These are phyloP conservation scores for Daldinia childiae DNA, from an alignment of 495 filamentous ascomycete species.

Conservation along the genomic window DNA sequence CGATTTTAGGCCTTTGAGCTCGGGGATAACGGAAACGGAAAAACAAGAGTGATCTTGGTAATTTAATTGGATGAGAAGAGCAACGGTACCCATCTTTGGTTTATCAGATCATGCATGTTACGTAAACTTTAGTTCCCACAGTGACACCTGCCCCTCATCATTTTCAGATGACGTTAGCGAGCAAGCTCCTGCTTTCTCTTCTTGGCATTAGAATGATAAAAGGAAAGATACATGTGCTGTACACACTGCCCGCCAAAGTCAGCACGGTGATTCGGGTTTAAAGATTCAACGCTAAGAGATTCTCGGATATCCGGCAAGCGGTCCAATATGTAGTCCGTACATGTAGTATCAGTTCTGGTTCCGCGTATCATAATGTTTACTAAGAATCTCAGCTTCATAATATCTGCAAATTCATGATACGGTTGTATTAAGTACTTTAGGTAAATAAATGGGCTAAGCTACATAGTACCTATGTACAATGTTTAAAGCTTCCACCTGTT, in stretches of 20 bases:
- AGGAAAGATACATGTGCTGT: no score
- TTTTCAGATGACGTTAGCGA: constrained; percentile 3
- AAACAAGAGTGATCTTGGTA: constrained; percentile 13
- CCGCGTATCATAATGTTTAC: constrained; percentile 1
- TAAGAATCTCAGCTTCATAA: background rate
- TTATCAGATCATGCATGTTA: constrained; percentile 13
- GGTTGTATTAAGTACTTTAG: background rate
- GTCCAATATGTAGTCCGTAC: background rate
- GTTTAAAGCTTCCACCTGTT: constrained; percentile 7
- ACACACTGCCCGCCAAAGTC: background rate
- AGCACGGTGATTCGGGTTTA: constrained; percentile 10
- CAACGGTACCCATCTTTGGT: background rate
- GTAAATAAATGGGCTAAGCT: background rate
- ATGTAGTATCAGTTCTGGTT: background rate
- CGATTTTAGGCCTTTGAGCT: constrained; percentile 23
- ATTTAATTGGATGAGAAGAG: background rate
- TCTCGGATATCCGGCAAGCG: constrained; percentile 15
- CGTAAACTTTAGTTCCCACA: constrained; percentile 6
- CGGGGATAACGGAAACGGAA: constrained; percentile 35
- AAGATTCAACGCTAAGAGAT: background rate
- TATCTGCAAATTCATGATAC: background rate
- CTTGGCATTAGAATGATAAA: constrained; percentile 5
- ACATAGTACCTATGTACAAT: background rate
- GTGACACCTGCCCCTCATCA: background rate
- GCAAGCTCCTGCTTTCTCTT: background rate